phyloP scores from a whole-genome alignment of 371 early-diverging fungal species.

The Mucor saturninus region DNA sequence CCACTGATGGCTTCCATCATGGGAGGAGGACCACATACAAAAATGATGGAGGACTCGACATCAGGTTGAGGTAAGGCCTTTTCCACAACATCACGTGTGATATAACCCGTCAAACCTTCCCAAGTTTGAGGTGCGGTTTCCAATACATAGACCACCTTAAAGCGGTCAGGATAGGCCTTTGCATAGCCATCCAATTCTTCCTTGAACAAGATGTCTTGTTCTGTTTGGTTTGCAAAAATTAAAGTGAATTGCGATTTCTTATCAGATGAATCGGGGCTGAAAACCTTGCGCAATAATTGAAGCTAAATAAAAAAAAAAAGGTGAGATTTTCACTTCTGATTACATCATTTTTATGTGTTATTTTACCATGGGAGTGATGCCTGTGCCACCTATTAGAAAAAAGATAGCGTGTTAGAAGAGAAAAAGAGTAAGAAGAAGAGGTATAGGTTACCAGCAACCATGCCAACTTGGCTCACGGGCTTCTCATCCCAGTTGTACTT shows the following conservation, averaged over 20 bases:
- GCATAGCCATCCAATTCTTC: conserved; percentile 77
- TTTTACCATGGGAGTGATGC: conserved; percentile 88
- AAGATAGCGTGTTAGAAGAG: not conserved
- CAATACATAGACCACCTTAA: conserved; percentile 81
- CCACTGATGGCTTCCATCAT: conserved; percentile 85
- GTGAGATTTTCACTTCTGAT: not conserved
- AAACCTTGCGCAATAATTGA: conserved; percentile 71
- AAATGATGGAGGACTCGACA: conserved; percentile 62
- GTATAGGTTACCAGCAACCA: conserved; percentile 60
- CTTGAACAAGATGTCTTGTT: conserved; percentile 87
- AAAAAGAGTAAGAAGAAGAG: too few species aligned
- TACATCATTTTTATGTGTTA: conserved; percentile 9
- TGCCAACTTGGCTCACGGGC: conserved; percentile 77
- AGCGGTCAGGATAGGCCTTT: conserved; percentile 71
- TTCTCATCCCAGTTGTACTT: conserved; percentile 83
- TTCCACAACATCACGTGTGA: conserved; percentile 69
- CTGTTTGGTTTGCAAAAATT: conserved; percentile 85
- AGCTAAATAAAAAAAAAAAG: conserved; percentile 5
- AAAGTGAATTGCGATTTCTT: conserved; percentile 86
- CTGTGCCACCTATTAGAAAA: conserved; percentile 75
- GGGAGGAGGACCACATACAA: conserved; percentile 90
- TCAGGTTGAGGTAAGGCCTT: conserved; percentile 66
- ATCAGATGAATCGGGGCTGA: conserved; percentile 58
- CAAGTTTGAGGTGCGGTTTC: conserved; percentile 71
- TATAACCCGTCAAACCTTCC: conserved; percentile 71